A percentile compares a stretch with the other conserved stretches of the same genome.
phyloP scores from a whole-genome alignment of 139 green algal genomes.

The Pleodorina starrii region DNA sequence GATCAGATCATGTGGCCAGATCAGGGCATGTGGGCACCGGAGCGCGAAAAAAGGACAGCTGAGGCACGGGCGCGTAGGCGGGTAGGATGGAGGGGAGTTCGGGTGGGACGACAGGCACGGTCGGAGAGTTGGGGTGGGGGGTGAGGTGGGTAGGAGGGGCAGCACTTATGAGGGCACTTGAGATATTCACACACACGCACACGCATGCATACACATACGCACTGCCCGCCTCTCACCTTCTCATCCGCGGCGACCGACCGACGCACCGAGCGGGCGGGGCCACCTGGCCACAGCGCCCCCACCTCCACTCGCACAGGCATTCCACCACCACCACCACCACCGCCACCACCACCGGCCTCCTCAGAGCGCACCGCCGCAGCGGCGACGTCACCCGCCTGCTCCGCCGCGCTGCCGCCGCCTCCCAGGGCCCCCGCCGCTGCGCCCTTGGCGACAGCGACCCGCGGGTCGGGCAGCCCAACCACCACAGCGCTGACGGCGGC shows the following conservation, averaged over 20 bases:
- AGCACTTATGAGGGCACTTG: background rate
- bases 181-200: too few relatives aligned
- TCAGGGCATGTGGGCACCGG: too few relatives aligned
- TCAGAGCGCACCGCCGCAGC: background rate
- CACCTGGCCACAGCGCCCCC: slow-evolving; percentile 22
- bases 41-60: too few relatives aligned
- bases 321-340: background rate
- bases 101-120: too few relatives aligned
- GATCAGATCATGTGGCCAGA: too few relatives aligned
- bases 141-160: background rate
- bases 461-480: background rate
- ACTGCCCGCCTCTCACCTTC: background rate
- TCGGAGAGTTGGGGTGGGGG: background rate
- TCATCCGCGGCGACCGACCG: background rate
- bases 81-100: too few relatives aligned
- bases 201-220: too few relatives aligned
- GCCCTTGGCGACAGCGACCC: background rate
- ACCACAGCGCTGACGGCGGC: background rate
- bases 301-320: slow-evolving; percentile 23
- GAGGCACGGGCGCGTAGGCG: too few relatives aligned
- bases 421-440: background rate
- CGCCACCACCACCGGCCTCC: background rate
- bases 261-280: background rate
- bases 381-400: background rate
- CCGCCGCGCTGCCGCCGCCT: background rate